Percentiles rank a stretch among this genome's conserved stretches.
Conservation (phyloP, 768 basidiomycete species). For the Pleurotus ostreatus region DNA sequence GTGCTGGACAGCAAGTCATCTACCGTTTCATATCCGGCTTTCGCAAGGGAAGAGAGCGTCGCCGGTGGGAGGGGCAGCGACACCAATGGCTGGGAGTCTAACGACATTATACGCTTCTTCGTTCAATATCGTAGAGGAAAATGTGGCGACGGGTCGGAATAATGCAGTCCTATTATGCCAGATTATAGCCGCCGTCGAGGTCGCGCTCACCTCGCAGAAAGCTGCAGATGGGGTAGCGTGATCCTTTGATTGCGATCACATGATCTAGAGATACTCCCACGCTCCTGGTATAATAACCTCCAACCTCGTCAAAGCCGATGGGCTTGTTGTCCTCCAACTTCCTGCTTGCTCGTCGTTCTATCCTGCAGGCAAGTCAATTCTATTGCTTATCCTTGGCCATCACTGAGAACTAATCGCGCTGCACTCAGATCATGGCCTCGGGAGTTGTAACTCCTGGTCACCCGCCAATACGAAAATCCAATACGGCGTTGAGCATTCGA, state of each 20-base stretch:
- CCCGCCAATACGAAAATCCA: not conserved
- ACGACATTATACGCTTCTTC: not conserved
- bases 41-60: slow-evolving; percentile 40
- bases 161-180: no score
- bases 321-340: not conserved
- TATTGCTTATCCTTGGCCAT: not conserved
- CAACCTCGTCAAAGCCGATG: not conserved
- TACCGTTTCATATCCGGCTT: slow-evolving; percentile 55
- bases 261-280: not conserved
- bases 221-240: no score
- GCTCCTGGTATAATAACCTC: not conserved
- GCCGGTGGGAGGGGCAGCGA: slow-evolving; percentile 43
- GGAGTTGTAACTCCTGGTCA: not conserved
- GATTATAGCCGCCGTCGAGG: no score
- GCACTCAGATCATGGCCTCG: not conserved
- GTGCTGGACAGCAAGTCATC: slow-evolving; percentile 44
- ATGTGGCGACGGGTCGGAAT: no score
- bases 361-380: not conserved
- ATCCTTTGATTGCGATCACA: not conserved
- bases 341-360: not conserved
- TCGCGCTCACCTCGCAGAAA: no score
- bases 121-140: no score
- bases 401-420: no score
- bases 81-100: slow-evolving; percentile 36
- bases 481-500: not conserved